Evolutionary conservation across 2,329 filamentous ascomycete genomes (phyloP).

Genomic region (Alternaria sp.): DNA sequence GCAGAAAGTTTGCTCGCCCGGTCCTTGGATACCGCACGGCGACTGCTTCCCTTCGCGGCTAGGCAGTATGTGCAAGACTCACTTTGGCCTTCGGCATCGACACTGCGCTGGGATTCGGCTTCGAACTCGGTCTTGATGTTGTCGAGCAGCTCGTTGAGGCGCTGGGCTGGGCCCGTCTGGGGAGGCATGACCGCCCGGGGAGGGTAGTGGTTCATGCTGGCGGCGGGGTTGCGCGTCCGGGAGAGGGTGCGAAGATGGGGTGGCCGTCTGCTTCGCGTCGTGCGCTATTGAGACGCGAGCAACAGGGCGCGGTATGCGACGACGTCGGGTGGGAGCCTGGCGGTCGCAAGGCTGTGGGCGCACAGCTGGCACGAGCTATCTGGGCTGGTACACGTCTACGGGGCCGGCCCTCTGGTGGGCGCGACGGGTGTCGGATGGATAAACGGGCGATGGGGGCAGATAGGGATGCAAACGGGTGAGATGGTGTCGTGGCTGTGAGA

Average conservation of each 20-base stretch:
- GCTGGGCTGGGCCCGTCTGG: conserved; percentile 66
- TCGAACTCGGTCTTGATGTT: conserved; percentile 92
- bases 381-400: conserved; percentile 9
- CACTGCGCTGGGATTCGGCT: conserved; percentile 77
- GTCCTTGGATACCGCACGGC: neutral
- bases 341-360: conserved; percentile 26
- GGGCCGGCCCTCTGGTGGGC: conserved; percentile 31
- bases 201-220: conserved; percentile 73
- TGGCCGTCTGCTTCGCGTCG: conserved; percentile 1
- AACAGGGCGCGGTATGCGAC: conserved; percentile 22
- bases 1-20: neutral
- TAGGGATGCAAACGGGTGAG: conserved; percentile 14
- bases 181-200: conserved; percentile 76
- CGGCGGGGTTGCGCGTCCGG: conserved; percentile 1
- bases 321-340: conserved; percentile 16
- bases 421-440: conserved; percentile 29
- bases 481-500: conserved; percentile 13
- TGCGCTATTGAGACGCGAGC: conserved; percentile 12
- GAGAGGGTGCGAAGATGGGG: neutral
- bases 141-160: conserved; percentile 90
- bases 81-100: conserved; percentile 94
- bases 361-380: conserved; percentile 20
- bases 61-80: conserved; percentile 55
- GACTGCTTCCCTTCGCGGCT: neutral
- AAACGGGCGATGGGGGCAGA: conserved; percentile 11